Base-by-base conservation (phyloP, 78 protist species). In the Dictyostelium capitatum region DNA sequence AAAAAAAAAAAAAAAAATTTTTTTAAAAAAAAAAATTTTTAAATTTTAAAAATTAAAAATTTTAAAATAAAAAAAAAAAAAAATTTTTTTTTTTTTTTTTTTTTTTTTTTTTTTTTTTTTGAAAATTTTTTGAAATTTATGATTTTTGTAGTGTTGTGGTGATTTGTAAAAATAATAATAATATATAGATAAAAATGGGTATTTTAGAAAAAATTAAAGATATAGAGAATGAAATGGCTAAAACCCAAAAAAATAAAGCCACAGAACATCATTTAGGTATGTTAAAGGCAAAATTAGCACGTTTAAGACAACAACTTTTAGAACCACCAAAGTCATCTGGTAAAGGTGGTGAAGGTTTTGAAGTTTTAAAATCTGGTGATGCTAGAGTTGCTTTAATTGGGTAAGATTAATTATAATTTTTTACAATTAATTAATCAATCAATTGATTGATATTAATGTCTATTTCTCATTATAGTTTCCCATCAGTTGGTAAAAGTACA, bases 171-270 rank as follows among this genome's bases (percentile, higher is more conserved):
- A 59, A 59, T 59, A 59, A 59, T 59, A 59, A 56, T 51, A 51
- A 57, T n/a, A 57, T 11, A 62, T 25, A 62, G 0, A 48, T 17
- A 14, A 65, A 28, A 32, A 83, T 92, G 92, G 91, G 92, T 75
- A 92, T 92, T 37, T 54, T 83, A 84, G 96, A 83, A 59, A 92
- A 92, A 75, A 92, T 92, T 50, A 92, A 92, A 50, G 96, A 92
- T 69, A 92, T 92, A 0, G 96, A 92, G 92, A 3, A 91, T 32
- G 95, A 97, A 94, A 98, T 98, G 96, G 85, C 95, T 30, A 89
- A 99, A 43, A 99, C 99, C 0, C 99, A 99, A 96, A 97, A 98
- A 92, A 99, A 99, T 97, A 99, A 99, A 90, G 99, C 95, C 17
- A 95, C 95, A 59, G 93, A 85, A 12, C 79, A 75, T 51, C 98